Conservation (phyloP, 768 basidiomycete genomes). For the Rossbeevera mucosa region DNA sequence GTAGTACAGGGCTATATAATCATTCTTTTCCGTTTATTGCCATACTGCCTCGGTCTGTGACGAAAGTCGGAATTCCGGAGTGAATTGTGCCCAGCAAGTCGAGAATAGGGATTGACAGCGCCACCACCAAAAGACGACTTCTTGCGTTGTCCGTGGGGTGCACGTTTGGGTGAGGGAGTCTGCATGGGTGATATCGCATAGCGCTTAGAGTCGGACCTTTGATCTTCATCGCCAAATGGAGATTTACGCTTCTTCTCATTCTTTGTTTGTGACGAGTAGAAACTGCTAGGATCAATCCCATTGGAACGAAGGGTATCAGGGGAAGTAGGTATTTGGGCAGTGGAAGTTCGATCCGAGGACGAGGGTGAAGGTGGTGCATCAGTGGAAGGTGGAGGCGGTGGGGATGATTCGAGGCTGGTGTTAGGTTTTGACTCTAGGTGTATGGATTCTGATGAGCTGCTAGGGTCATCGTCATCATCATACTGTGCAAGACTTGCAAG, state of each 20-base stretch:
- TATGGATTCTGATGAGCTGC: constrained; percentile 17
- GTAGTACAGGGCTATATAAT: constrained; percentile 31
- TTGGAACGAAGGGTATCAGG: constrained; percentile 20
- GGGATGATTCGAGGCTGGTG: constrained; percentile 23
- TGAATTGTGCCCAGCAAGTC: constrained; percentile 34
- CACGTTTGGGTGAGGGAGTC: constrained; percentile 23
- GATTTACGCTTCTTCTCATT: constrained; percentile 41
- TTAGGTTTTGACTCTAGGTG: constrained; percentile 14
- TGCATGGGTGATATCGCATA: constrained; percentile 18
- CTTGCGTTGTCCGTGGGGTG: constrained; percentile 17
- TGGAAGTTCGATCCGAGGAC: constrained; percentile 27
- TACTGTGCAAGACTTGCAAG: constrained; percentile 39
- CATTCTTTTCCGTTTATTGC: constrained; percentile 33
- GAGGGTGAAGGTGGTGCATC: constrained; percentile 30
- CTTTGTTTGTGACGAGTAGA: constrained; percentile 32
- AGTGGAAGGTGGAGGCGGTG: constrained; percentile 32
- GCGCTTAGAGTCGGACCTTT: constrained; percentile 16
- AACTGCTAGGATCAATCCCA: constrained; percentile 33
- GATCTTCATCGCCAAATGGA: constrained; percentile 29
- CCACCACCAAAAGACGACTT: constrained; percentile 31
- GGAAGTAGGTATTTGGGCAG: constrained; percentile 14
- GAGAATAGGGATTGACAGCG: constrained; percentile 33
- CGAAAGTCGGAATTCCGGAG: constrained; percentile 24
- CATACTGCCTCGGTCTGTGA: constrained; percentile 26
- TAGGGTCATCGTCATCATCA: constrained; percentile 37